Conservation (phyloP, 257 asterid genomes). For the Parsonsia alboflavescens region DNA sequence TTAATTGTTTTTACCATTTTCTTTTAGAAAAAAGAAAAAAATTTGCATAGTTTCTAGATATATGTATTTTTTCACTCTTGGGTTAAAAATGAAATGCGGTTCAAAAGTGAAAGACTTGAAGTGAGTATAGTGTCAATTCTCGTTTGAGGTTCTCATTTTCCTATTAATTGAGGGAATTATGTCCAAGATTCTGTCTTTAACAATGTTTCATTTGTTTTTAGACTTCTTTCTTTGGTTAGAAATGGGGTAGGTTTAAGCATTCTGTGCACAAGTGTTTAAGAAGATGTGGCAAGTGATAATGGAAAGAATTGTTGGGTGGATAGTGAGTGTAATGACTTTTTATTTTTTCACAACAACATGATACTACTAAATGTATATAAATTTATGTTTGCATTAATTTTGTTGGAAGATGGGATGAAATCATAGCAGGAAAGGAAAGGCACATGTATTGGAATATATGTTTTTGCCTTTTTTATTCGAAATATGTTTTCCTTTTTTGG, state of each 20-base stretch:
- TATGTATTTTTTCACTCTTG: background rate
- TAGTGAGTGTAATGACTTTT: background rate
- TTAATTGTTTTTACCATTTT: background rate
- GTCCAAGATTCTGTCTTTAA: background rate
- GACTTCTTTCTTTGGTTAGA: background rate
- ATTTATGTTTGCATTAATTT: background rate
- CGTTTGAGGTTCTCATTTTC: constrained; percentile 4
- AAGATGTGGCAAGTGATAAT: background rate
- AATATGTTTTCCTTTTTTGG: background rate
- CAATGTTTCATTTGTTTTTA: background rate
- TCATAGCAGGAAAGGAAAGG: background rate
- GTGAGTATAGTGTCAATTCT: background rate
- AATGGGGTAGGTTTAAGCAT: background rate
- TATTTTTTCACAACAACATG: background rate
- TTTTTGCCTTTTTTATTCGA: background rate
- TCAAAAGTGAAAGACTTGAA: background rate
- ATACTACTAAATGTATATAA: background rate
- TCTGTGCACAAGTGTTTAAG: background rate
- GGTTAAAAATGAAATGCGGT: background rate
- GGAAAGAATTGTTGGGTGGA: background rate
- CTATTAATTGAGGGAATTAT: background rate
- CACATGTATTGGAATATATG: background rate
- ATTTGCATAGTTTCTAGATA: background rate
- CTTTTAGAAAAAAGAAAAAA: too few relatives aligned
- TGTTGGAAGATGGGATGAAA: background rate